Evolutionary conservation across 2,329 filamentous ascomycete species (phyloP).

Genomic region (Akanthomyces dipterigenus): DNA sequence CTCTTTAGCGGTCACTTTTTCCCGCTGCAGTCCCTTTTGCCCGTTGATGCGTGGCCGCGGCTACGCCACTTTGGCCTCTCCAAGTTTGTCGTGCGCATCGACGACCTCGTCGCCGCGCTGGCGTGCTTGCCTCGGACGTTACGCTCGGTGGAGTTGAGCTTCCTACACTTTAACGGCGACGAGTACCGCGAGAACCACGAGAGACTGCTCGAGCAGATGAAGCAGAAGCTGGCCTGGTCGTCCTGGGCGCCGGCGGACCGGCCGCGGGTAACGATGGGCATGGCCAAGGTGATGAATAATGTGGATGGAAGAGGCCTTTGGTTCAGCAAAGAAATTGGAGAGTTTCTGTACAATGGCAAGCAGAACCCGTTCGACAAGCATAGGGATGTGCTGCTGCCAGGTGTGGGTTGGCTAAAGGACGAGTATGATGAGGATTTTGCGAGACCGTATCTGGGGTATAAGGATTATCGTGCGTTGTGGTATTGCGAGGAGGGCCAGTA

Average conservation of each 20-base stretch:
- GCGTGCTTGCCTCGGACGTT: constrained; percentile 21
- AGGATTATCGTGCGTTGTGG: constrained; percentile 2
- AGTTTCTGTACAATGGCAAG: not conserved
- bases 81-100: constrained; percentile 19
- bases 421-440: not conserved
- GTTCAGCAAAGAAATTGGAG: not conserved
- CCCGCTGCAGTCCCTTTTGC: constrained; percentile 24
- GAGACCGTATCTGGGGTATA: not conserved
- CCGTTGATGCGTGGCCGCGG: constrained; percentile 20
- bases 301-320: not conserved
- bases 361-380: not conserved
- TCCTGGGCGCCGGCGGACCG: not conserved
- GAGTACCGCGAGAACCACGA: not conserved
- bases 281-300: not conserved
- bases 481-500: not conserved
- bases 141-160: constrained; percentile 27
- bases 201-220: not conserved
- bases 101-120: constrained; percentile 24
- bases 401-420: not conserved
- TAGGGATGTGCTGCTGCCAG: not conserved
- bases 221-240: not conserved
- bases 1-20: no score
- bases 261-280: not conserved
- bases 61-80: constrained; percentile 27
- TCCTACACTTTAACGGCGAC: constrained; percentile 20